Evolutionary conservation across 2,329 filamentous ascomycete species (phyloP).

Genomic region (Sporothrix schenckii): DNA sequence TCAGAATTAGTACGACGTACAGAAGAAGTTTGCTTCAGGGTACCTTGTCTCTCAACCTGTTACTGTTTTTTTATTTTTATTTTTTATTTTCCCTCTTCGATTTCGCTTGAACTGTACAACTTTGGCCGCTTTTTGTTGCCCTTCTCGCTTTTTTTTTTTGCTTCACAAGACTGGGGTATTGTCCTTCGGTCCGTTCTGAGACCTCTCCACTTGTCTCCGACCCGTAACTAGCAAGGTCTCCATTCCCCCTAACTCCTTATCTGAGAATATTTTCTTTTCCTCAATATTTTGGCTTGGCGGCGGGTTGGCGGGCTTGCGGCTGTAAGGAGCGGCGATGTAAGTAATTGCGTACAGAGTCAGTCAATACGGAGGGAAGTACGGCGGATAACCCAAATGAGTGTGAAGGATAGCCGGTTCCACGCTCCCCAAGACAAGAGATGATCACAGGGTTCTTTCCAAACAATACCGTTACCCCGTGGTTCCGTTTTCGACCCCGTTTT

Average conservation of each 20-base stretch:
- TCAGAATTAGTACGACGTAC: neutral
- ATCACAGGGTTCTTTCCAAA: neutral
- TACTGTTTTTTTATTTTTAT: neutral
- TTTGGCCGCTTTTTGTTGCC: neutral
- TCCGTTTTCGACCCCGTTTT: constrained; percentile 14
- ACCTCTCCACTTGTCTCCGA: neutral
- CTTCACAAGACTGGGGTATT: constrained; percentile 9
- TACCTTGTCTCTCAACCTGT: neutral
- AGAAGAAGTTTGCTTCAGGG: neutral
- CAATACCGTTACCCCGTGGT: neutral
- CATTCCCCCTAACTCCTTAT: neutral
- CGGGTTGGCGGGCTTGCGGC: neutral
- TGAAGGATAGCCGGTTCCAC: neutral
- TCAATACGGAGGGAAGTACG: too few relatives aligned
- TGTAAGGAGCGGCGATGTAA: neutral
- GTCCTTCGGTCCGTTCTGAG: constrained; percentile 10
- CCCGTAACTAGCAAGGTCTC: constrained; percentile 12
- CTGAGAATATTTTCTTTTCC: neutral
- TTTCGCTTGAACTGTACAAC: neutral
- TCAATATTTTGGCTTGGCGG: constrained; percentile 11
- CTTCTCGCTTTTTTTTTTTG: neutral
- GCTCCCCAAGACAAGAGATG: neutral
- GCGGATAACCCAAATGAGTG: too few relatives aligned
- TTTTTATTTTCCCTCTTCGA: neutral
- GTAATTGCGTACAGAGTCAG: too few relatives aligned